Conservation (phyloP, 768 basidiomycete genomes). For the Suillus lakei region DNA sequence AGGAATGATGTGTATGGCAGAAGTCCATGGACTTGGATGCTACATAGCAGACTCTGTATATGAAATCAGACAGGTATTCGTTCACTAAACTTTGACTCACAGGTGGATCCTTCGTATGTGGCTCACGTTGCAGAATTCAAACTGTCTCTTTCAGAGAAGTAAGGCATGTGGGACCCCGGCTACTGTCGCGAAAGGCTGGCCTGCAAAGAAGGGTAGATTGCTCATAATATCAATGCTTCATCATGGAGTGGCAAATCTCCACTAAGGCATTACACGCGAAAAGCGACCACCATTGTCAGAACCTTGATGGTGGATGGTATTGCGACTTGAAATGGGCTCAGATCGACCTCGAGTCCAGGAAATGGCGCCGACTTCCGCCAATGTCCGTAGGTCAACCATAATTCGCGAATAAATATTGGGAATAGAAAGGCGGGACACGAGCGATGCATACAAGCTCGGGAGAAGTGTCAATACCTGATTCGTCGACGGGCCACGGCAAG, state of each 20-base stretch:
- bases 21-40: neutral
- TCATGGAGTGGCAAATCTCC: neutral
- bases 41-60: neutral
- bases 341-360: neutral
- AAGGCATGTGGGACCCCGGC: neutral
- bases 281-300: conserved; percentile 28
- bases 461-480: conserved; percentile 61
- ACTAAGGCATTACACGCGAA: too few species aligned
- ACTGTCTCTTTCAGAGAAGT: neutral
- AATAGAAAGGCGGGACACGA: conserved; percentile 53
- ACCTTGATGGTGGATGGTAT: conserved; percentile 7
- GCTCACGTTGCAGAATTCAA: neutral
- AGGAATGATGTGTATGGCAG: neutral
- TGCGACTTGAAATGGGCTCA: neutral
- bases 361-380: neutral
- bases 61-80: neutral
- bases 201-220: neutral
- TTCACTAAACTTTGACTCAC: neutral
- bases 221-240: neutral
- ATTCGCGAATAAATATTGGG: conserved; percentile 52
- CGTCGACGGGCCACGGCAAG: conserved; percentile 56
- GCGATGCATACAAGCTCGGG: conserved; percentile 58
- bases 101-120: neutral
- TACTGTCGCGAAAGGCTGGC: neutral
- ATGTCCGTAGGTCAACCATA: conserved; percentile 46